These are phyloP conservation scores for Endoconidiophora laricicola DNA, from an alignment of 2,329 filamentous ascomycete species.

Conservation along the genomic window DNA sequence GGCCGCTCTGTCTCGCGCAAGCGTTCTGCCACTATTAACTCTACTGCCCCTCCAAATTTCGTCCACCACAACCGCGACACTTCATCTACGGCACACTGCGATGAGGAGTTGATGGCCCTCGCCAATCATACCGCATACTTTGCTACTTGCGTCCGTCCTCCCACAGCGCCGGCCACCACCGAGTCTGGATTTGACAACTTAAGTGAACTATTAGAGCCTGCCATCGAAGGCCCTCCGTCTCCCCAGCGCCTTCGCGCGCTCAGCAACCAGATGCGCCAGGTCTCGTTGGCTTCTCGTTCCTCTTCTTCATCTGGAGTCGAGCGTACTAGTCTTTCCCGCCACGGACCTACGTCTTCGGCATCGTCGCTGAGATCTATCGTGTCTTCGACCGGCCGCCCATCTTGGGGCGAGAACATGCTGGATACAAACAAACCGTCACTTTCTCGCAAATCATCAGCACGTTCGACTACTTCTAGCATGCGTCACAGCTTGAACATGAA, in stretches of 20 bases:
- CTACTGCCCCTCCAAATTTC: neutral
- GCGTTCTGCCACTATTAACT: conserved; percentile 8
- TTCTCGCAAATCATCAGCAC: conserved; percentile 38
- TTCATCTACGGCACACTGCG: neutral
- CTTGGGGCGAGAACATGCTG: conserved; percentile 18
- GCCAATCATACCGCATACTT: neutral
- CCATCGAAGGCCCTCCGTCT: conserved; percentile 44
- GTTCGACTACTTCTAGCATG: conserved; percentile 37
- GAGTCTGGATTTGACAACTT: conserved; percentile 13
- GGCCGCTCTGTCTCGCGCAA: conserved; percentile 8
- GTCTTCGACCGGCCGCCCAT: conserved; percentile 11
- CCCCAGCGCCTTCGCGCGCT: conserved; percentile 41
- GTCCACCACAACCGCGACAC: neutral
- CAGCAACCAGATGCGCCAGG: conserved; percentile 40
- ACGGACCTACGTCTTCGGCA: conserved; percentile 35
- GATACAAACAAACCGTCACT: conserved; percentile 33
- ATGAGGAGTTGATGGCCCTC: neutral
- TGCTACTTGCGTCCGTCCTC: conserved; percentile 1
- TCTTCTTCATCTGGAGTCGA: conserved; percentile 10
- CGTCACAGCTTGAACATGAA: conserved; percentile 21
- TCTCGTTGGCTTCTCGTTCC: conserved; percentile 23
- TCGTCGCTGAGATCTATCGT: conserved; percentile 33
- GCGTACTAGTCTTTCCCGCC: conserved; percentile 16
- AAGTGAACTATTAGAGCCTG: conserved; percentile 36
- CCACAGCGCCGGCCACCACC: conserved; percentile 6